phyloP scores from a whole-genome alignment of 331 rosid genomes.

The Quercus phellos region DNA sequence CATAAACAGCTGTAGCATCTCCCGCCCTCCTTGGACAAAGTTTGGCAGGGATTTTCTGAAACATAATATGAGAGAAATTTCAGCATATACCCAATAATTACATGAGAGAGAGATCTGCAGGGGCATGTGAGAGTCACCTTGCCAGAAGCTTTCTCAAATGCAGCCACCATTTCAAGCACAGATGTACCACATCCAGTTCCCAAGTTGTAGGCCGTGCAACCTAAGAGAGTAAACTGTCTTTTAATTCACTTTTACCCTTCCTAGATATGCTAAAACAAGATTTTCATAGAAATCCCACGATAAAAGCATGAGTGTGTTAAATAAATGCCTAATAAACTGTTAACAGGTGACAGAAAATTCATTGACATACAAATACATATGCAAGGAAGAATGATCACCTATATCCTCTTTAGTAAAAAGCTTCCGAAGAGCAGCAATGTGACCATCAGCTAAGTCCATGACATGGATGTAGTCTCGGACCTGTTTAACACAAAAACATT shows the following conservation, averaged over 20 bases:
- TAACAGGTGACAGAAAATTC: not conserved
- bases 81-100: not conserved
- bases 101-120: not conserved
- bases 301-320: not conserved
- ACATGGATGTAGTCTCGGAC: slow-evolving; percentile 95
- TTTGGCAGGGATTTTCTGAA: slow-evolving; percentile 73
- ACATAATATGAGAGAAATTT: slow-evolving; percentile 7
- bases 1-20: slow-evolving; percentile 89
- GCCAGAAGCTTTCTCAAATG: slow-evolving; percentile 83
- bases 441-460: slow-evolving; percentile 98
- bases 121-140: slow-evolving; percentile 42
- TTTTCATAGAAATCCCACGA: not conserved
- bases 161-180: slow-evolving; percentile 89
- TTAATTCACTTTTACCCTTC: slow-evolving; percentile 8
- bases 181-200: slow-evolving; percentile 93
- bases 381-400: slow-evolving; percentile 29
- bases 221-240: slow-evolving; percentile 36
- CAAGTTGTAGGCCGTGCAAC: slow-evolving; percentile 82
- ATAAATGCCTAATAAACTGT: not conserved
- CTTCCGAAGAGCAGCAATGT: slow-evolving; percentile 84
- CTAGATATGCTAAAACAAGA: not conserved
- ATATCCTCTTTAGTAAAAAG: slow-evolving; percentile 58
- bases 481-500: slow-evolving; percentile 30
- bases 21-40: slow-evolving; percentile 80
- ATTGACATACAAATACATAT: not conserved